These are phyloP conservation scores for Achlya hypogyna DNA, from an alignment of 352 stramenopile genomes.

Conservation along the genomic window DNA sequence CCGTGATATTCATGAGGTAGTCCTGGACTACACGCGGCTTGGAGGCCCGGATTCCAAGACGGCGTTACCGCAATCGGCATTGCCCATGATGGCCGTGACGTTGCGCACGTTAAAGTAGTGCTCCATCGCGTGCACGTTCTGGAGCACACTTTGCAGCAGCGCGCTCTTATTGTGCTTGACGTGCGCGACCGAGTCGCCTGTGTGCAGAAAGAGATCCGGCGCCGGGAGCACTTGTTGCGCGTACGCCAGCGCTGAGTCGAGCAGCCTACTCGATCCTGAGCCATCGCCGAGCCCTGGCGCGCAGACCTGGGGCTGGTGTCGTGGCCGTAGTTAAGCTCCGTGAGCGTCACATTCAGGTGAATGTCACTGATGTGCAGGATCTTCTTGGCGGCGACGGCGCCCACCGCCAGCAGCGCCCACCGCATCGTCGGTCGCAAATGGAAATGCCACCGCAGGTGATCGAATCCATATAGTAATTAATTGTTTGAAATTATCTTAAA, in stretches of 20 bases:
- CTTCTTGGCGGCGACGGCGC: conserved; percentile 23
- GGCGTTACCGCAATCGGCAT: conserved; percentile 51
- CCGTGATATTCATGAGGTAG: conserved; percentile 71
- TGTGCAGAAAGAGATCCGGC: conserved; percentile 72
- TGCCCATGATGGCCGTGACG: conserved; percentile 69
- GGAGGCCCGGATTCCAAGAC: background rate
- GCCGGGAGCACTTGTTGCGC: conserved; percentile 42
- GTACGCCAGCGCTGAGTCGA: conserved; percentile 60
- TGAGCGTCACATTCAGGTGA: conserved; percentile 44
- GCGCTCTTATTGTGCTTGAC: conserved; percentile 38
- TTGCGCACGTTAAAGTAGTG: conserved; percentile 45
- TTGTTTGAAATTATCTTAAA: too few species aligned
- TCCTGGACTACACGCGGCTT: conserved; percentile 32
- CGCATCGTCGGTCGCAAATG: too few species aligned
- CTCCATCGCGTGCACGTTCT: conserved; percentile 56
- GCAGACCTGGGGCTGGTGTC: conserved; percentile 32
- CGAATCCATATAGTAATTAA: too few species aligned
- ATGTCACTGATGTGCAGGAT: conserved; percentile 83
- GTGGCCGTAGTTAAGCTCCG: conserved; percentile 23
- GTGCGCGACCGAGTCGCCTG: conserved; percentile 67
- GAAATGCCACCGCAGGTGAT: too few species aligned
- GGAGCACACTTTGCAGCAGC: conserved; percentile 50
- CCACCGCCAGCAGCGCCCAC: background rate
- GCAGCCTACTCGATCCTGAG: conserved; percentile 30
- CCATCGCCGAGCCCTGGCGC: conserved; percentile 48